Base-by-base conservation (phyloP, 2,329 filamentous ascomycete genomes). In the Diplodia corticola region DNA sequence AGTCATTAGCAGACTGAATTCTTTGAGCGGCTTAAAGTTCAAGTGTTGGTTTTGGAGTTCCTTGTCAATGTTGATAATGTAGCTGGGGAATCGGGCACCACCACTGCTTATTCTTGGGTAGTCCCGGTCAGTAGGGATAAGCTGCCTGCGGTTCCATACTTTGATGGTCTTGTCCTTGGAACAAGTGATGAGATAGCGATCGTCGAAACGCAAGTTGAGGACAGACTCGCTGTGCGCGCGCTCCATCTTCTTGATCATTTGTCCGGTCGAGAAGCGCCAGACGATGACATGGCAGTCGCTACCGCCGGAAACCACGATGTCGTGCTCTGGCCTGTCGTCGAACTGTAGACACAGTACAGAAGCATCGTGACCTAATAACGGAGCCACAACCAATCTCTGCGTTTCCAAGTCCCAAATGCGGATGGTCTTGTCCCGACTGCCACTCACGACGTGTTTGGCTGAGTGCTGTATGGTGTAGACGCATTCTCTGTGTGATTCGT, bases 101-200 rank as follows among this genome's bases (percentile, higher is more conserved):
- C 73, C 84, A 63, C 69, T 77, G 66, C 71, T 73, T 44, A 61
- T 53, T 24, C 51, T 66, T 20, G 77, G 78, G 67, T 80, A 80
- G 3, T 76, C 73, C 5, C 77, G 73, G 51, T 79, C 77, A 10
- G 78, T 78, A 1, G 77, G 74, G 60, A 74, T 68, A 53, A 83
- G 73, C 63, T 77, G 73, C 20, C 82, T 84, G 5, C 95, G 88
- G 76, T 94, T 98, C 86, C 96, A 99, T 20, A 99, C 89, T 78
- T 97, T 97, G 82, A 99, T 97, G 0, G 90, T 90, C 77, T 93
- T 96, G 78, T 99, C 95, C 77, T 99, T 99, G 57, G 94, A 98
- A 73, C 95, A 98, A 0, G 95, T 99, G 13, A 98, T 92, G 4
- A 99, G 84, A 69, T 96, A 96, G 9, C 92, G 87, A 70, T 92